A percentile compares a stretch with the other conserved stretches of the same genome.
Conservation (phyloP, 2,329 filamentous ascomycete genomes). For the Septoria linicola region DNA sequence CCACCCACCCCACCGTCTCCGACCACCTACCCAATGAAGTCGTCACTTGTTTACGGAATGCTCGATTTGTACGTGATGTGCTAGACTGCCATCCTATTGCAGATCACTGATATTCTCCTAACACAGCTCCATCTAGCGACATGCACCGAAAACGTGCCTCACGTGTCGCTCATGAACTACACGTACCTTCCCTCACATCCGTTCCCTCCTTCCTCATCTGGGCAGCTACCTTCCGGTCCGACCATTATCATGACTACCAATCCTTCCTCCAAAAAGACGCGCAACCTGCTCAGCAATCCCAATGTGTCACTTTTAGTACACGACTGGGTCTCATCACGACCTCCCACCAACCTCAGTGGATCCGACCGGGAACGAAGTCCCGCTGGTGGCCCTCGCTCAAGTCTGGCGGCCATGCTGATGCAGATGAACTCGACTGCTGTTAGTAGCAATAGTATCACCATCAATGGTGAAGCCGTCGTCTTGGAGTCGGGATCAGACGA, state of each 20-base stretch:
- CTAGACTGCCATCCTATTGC: slow-evolving; percentile 33
- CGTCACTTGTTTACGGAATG: slow-evolving; percentile 86
- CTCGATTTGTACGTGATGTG: slow-evolving; percentile 70
- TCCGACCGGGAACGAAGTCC: slow-evolving; percentile 58
- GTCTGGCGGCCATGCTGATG: slow-evolving; percentile 77
- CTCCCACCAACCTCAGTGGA: slow-evolving; percentile 58
- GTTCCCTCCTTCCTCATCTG: slow-evolving; percentile 54
- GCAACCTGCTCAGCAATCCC: slow-evolving; percentile 79
- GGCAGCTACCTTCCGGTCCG: slow-evolving; percentile 47
- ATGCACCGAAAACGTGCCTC: slow-evolving; percentile 75
- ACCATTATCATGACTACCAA: slow-evolving; percentile 91
- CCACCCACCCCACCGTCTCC: slow-evolving; percentile 69
- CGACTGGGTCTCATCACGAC: slow-evolving; percentile 94
- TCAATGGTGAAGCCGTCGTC: slow-evolving; percentile 81
- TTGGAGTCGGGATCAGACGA: slow-evolving; percentile 72
- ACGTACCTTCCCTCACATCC: slow-evolving; percentile 72
- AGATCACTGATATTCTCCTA: too few species aligned
- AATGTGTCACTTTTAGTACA: slow-evolving; percentile 93
- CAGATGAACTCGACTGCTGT: slow-evolving; percentile 89
- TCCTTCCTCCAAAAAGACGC: slow-evolving; percentile 72
- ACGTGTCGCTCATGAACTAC: slow-evolving; percentile 98
- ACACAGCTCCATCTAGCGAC: slow-evolving; percentile 97
- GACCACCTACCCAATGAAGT: slow-evolving; percentile 77
- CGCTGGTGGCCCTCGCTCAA: slow-evolving; percentile 63
- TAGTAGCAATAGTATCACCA: slow-evolving; percentile 85